Percentiles rank a stretch among this genome's conserved stretches.
Evolutionary conservation across 345 rosid genomes (phyloP).

Genomic region (Salix exigua): DNA sequence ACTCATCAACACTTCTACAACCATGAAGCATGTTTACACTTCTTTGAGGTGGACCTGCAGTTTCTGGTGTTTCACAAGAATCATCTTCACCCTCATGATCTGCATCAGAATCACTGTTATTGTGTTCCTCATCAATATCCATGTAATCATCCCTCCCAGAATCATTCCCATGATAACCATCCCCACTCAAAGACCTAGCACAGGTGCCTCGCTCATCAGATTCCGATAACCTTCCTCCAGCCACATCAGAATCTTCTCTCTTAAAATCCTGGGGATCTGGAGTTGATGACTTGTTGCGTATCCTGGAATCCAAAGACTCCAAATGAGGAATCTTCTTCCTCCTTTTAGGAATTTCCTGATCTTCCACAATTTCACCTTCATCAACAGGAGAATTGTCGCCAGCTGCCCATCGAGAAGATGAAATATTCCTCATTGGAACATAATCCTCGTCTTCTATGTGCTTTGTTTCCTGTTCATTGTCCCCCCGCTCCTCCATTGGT

Average conservation of each 20-base stretch:
- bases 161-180: conserved; percentile 46
- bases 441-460: conserved; percentile 68
- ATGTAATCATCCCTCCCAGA: conserved; percentile 59
- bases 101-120: conserved; percentile 35
- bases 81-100: conserved; percentile 53
- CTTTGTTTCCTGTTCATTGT: conserved; percentile 37
- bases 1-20: conserved; percentile 97
- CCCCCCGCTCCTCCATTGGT: conserved; percentile 35
- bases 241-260: conserved; percentile 54
- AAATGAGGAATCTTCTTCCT: conserved; percentile 48
- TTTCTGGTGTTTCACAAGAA: conserved; percentile 51
- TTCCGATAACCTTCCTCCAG: conserved; percentile 54
- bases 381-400: conserved; percentile 81
- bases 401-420: conserved; percentile 96
- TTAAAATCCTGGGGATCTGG: conserved; percentile 58
- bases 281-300: conserved; percentile 44
- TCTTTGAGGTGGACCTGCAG: conserved; percentile 62
- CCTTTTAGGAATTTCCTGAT: conserved; percentile 53
- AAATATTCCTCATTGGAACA: conserved; percentile 72
- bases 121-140: conserved; percentile 58
- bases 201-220: conserved; percentile 51
- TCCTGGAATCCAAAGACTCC: conserved; percentile 40
- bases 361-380: conserved; percentile 81
- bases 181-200: conserved; percentile 52
- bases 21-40: conserved; percentile 92